Percentiles rank a stretch among this genome's conserved stretches.
phyloP scores from a whole-genome alignment of 495 filamentous ascomycete species.

The Xylaria sp. region DNA sequence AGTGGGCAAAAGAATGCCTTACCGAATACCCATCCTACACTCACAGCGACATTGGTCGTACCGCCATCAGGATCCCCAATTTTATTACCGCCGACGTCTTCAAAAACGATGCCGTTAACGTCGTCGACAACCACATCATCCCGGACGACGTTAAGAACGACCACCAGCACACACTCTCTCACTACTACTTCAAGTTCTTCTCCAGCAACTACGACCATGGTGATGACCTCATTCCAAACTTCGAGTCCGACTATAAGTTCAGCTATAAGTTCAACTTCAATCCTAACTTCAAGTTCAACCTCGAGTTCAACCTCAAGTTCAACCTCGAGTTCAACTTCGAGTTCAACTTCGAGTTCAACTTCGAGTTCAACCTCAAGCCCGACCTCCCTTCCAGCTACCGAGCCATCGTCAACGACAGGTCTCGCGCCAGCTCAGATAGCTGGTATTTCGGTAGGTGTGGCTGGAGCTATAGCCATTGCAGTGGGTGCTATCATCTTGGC shows the following conservation, averaged over 20 bases:
- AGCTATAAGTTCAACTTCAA: constrained; percentile 23
- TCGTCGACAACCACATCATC: constrained; percentile 26
- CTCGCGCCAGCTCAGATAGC: constrained; percentile 51
- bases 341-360: constrained; percentile 27
- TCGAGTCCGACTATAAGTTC: constrained; percentile 15
- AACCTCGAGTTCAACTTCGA: constrained; percentile 3
- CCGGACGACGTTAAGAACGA: constrained; percentile 27
- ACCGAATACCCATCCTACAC: constrained; percentile 64
- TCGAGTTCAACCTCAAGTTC: constrained; percentile 21
- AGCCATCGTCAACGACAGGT: constrained; percentile 23
- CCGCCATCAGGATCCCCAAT: constrained; percentile 39
- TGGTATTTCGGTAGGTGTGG: constrained; percentile 55
- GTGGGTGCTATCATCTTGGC: constrained; percentile 51
- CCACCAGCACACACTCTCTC: constrained; percentile 27
- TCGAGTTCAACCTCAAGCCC: background rate
- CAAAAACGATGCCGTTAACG: constrained; percentile 20
- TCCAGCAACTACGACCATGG: constrained; percentile 23
- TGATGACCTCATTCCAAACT: constrained; percentile 15
- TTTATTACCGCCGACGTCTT: constrained; percentile 29
- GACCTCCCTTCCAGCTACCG: constrained; percentile 21
- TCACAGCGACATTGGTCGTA: constrained; percentile 64
- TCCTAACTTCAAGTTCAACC: constrained; percentile 13
- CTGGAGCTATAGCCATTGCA: constrained; percentile 47
- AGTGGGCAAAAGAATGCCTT: constrained; percentile 57
- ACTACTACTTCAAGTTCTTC: constrained; percentile 29